Base-by-base conservation (phyloP, 2,329 filamentous ascomycete species). In the Stemphylium vesicarium region DNA sequence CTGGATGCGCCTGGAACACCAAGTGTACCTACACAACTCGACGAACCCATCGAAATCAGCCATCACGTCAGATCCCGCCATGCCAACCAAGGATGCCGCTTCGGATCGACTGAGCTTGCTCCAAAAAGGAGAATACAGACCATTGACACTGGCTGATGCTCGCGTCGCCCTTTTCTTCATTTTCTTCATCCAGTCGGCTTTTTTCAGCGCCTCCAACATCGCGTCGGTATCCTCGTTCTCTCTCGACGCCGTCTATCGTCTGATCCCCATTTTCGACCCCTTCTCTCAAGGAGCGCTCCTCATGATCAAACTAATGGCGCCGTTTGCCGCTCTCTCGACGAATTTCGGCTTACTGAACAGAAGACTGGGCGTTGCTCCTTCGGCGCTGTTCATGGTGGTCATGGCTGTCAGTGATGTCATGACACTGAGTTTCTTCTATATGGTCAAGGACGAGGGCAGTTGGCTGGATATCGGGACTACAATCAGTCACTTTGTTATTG, bases 381-480 rank as follows among this genome's bases (percentile, higher is more conserved):
- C 90, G 35, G 91, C 92, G 5, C 80, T 99, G 4, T 97, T 98
- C 78, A 97, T 97, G 89, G 64, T 76, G 3, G 92, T 96, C 45
- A 96, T 97, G 86, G 90, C 70, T 0, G 85, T 96, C 46, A 93
- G 90, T 57, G 95, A 99, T 72, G 86, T 96, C 44, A 82, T 98
- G 73, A 98, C 95, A 3, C 82, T 99, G 47, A 91, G 95, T 68
- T 99, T 99, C 80, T 99, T 99, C 78, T 99, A 91, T 87, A 91
- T 96, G 67, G 95, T 99, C 40, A 90, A 90, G 69, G 95, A 99
- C 66, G 95, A 99, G 73, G 95, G 95, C 0, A 95, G 90, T 18
- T 99, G 95, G 95, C 79, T 99, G 56, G 95, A 99, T 73, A 99
- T 99, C 72, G 95, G 95, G 29, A 96, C 92, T 24, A 97, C 92